phyloP scores from a whole-genome alignment of 768 basidiomycete genomes.

The Lactarius hengduanensis region DNA sequence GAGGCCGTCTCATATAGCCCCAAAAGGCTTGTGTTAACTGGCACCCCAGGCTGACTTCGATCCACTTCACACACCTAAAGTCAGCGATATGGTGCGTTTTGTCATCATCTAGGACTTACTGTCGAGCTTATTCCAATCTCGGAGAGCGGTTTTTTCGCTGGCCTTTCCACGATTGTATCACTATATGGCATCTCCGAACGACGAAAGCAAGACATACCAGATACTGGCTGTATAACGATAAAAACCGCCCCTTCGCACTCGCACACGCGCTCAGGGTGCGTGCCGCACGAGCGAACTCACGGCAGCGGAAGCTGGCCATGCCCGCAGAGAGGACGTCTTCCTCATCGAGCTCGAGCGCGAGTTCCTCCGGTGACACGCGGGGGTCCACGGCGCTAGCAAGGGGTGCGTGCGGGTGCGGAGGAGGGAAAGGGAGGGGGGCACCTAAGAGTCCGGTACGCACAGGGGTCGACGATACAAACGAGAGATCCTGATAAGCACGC shows the following conservation, averaged over 20 bases:
- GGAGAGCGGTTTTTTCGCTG: slow-evolving; percentile 76
- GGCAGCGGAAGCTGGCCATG: slow-evolving; percentile 67
- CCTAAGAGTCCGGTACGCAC: slow-evolving; percentile 36
- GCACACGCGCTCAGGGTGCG: slow-evolving; percentile 62
- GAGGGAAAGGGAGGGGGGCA: slow-evolving; percentile 30
- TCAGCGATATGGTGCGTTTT: background rate
- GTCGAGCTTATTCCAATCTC: slow-evolving; percentile 83
- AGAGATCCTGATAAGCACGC: slow-evolving; percentile 34
- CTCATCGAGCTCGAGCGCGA: slow-evolving; percentile 54
- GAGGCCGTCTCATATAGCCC: slow-evolving; percentile 53
- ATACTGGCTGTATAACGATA: slow-evolving; percentile 78
- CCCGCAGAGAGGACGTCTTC: slow-evolving; percentile 74
- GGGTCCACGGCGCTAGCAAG: slow-evolving; percentile 22
- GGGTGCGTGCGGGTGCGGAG: slow-evolving; percentile 20
- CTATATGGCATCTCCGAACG: slow-evolving; percentile 13
- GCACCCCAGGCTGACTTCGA: slow-evolving; percentile 64
- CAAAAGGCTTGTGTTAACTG: slow-evolving; percentile 58
- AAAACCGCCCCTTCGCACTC: slow-evolving; percentile 72
- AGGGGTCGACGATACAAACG: slow-evolving; percentile 61
- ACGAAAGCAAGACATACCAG: slow-evolving; percentile 57
- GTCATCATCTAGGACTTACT: slow-evolving; percentile 44
- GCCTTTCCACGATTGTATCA: slow-evolving; percentile 47
- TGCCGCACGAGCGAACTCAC: slow-evolving; percentile 74
- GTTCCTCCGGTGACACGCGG: slow-evolving; percentile 12
- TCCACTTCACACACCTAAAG: slow-evolving; percentile 47